Evolutionary conservation across 192 early-diverging fungal species (phyloP), one percentile per base, ranked within the genome.

Genomic region (Chytriomyces confervae): DNA sequence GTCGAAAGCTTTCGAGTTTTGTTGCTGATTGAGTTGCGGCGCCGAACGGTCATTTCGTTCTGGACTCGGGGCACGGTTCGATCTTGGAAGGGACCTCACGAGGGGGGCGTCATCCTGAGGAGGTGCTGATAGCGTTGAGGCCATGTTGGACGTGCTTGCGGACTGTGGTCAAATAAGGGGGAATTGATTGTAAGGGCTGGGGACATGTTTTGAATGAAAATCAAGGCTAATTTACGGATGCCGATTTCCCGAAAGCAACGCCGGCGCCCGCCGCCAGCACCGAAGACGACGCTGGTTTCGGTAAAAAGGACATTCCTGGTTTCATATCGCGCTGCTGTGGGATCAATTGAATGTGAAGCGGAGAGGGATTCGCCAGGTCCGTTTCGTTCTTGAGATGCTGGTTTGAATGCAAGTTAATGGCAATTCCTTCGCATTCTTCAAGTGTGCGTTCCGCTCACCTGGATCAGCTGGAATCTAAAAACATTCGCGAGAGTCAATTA

Each of bases 381-480:
- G 68, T 61, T 47, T 80, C 75, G 23, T 24, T 80, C 48, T 80
- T 80, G 44, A 80, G 65, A 50, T 76, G 72, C 72, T 80, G 46
- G 10, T 36, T 36, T 36, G 29, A 36, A 36, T 36, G 29, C 29
- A 36, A 36, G 29, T 36, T 36, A 36, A 36, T 36, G 29, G 29
- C 29, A 36, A 36, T 36, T 36, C 29, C 29, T 36, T 36, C 29
- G 29, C 20, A 44, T 10, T 9, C n/a, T 0, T 7, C 18, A 0
- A 68, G 66, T 18, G 11, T 57, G 27, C 57, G 8, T 44, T 16
- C 29, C 0, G 29, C 29, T 36, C 29, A 79, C 77, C 76, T 88
- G 87, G 69, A 88, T 88, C 11, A 88, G 83, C 67, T 88, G 87
- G 77, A 88, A 88, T 27, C 84, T 87, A 75, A 45, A 27, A 7